These are phyloP conservation scores for Bipolaris zeicola DNA, from an alignment of 2,329 filamentous ascomycete species.

Conservation along the genomic window DNA sequence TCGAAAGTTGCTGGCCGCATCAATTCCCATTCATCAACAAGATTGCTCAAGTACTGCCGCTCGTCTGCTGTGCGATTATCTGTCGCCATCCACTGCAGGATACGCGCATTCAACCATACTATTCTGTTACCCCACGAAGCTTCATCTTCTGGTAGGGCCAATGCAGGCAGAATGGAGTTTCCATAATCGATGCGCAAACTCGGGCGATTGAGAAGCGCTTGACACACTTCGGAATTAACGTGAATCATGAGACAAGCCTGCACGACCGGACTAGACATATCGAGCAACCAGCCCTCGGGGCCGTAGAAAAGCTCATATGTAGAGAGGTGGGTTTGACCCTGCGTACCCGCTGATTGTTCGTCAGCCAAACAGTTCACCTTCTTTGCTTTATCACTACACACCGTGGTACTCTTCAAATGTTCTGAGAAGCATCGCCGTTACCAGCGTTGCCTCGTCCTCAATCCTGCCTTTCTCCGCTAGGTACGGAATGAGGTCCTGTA, in stretches of 20 bases:
- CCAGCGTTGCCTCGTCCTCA: slow-evolving; percentile 24
- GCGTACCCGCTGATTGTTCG: slow-evolving; percentile 21
- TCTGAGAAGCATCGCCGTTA: slow-evolving; percentile 25
- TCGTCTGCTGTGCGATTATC: slow-evolving; percentile 6
- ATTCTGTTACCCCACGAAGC: slow-evolving; percentile 25
- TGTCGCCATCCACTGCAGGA: slow-evolving; percentile 21
- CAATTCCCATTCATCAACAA: slow-evolving; percentile 28
- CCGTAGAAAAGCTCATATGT: slow-evolving; percentile 25
- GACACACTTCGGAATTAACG: slow-evolving; percentile 24
- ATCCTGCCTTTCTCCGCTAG: slow-evolving; percentile 22
- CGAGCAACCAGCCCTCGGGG: slow-evolving; percentile 18
- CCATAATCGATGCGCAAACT: slow-evolving; percentile 22
- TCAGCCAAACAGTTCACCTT: slow-evolving; percentile 3
- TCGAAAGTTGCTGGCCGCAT: slow-evolving; percentile 21
- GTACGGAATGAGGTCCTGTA: slow-evolving; percentile 23
- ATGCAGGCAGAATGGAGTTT: slow-evolving; percentile 9
- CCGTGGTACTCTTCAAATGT: slow-evolving; percentile 26
- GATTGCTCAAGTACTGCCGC: slow-evolving; percentile 15
- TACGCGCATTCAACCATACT: slow-evolving; percentile 23
- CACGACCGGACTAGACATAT: slow-evolving; percentile 19
- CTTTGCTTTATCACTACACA: slow-evolving; percentile 5
- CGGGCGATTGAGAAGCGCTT: slow-evolving; percentile 16
- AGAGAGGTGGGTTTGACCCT: slow-evolving; percentile 21
- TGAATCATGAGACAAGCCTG: slow-evolving; percentile 27
- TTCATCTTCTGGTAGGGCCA: slow-evolving; percentile 15